Evolutionary conservation across 805 yeast genomes (phyloP).

Genomic region (Isabelozyma gotoi): DNA sequence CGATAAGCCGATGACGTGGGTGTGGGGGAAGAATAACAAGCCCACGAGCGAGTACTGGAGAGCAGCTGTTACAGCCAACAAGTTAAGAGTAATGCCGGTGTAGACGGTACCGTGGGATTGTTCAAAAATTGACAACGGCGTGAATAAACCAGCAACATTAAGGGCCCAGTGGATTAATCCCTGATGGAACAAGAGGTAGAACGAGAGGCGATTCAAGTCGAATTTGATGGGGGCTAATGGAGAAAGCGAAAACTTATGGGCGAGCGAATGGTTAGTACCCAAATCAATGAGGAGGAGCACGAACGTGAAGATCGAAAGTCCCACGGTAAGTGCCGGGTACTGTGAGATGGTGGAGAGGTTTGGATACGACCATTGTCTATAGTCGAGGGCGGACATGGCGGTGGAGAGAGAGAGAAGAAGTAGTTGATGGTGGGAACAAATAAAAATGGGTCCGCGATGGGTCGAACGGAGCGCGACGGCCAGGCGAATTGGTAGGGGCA

Average conservation of each 20-base stretch:
- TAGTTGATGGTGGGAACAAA: neutral
- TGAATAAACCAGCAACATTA: constrained; percentile 56
- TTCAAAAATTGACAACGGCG: constrained; percentile 68
- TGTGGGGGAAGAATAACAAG: constrained; percentile 47
- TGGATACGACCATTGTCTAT: neutral
- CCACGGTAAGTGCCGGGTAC: constrained; percentile 62
- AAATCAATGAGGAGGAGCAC: constrained; percentile 39
- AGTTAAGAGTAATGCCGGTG: constrained; percentile 76
- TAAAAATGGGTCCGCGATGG: neutral
- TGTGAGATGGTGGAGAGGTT: constrained; percentile 8
- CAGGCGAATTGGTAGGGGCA: no score
- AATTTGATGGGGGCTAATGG: constrained; percentile 54
- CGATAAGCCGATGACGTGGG: constrained; percentile 64
- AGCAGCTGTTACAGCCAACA: constrained; percentile 69
- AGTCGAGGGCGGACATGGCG: neutral
- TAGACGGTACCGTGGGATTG: constrained; percentile 76
- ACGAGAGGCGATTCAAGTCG: constrained; percentile 54
- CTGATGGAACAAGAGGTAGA: constrained; percentile 73
- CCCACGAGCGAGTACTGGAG: constrained; percentile 58
- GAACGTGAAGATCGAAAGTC: constrained; percentile 55
- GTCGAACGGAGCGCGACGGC: no score
- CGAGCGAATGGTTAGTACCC: constrained; percentile 26
- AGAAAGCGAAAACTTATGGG: constrained; percentile 43
- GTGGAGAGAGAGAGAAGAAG: neutral
- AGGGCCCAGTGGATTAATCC: constrained; percentile 58